Percentiles rank a stretch among this genome's conserved stretches.
phyloP scores from a whole-genome alignment of 495 filamentous ascomycete species.

The Penicillium odoratum region DNA sequence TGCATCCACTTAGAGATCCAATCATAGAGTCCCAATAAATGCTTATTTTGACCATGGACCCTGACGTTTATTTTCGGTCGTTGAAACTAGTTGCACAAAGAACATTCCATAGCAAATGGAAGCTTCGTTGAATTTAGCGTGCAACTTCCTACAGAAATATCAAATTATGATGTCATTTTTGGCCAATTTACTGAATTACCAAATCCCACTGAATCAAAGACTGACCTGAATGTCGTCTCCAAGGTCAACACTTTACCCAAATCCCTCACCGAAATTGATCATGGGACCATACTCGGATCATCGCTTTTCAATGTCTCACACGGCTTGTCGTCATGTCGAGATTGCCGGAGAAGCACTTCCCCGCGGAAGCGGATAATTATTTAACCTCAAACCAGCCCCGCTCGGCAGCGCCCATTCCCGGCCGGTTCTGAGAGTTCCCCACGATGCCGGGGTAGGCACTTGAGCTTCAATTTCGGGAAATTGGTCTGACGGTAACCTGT shows the following conservation, averaged over 20 bases:
- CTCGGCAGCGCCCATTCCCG: constrained; percentile 4
- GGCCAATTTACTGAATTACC: too few relatives aligned
- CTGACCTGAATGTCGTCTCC: neutral
- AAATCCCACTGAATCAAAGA: neutral
- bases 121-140: neutral
- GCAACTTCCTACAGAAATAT: neutral
- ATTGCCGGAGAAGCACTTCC: constrained; percentile 8
- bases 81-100: neutral
- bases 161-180: neutral
- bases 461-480: neutral
- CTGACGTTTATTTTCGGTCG: neutral
- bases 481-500: neutral
- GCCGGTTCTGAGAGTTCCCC: constrained; percentile 1
- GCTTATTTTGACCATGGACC: constrained; percentile 3
- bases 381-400: neutral
- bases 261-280: neutral
- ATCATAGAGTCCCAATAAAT: neutral
- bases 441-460: constrained; percentile 3
- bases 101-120: neutral
- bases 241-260: neutral
- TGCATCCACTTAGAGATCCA: constrained; percentile 1
- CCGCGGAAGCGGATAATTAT: constrained; percentile 1
- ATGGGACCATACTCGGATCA: neutral
- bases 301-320: constrained; percentile 4
- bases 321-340: neutral